Evolutionary conservation across 2,329 filamentous ascomycete genomes (phyloP).

Genomic region (Xylariaceae sp.): DNA sequence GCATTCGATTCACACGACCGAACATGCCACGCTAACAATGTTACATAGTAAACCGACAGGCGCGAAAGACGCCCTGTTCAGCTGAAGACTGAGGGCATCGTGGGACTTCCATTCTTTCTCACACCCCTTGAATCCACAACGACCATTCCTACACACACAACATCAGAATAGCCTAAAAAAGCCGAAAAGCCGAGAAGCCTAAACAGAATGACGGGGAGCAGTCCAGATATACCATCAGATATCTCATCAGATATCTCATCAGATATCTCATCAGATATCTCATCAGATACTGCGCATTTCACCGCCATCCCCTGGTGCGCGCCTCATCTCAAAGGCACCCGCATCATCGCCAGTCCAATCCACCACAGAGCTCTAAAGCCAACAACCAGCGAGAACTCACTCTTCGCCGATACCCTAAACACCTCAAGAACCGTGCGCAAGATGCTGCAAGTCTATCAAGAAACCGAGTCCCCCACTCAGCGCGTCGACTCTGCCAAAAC

Average conservation of each 20-base stretch:
- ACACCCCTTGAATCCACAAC: too few relatives aligned
- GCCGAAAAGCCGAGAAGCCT: too few relatives aligned
- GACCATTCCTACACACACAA: too few relatives aligned
- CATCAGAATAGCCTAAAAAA: too few relatives aligned
- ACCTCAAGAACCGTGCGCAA: conserved; percentile 43
- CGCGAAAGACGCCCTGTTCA: too few relatives aligned
- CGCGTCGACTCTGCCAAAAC: conserved; percentile 31
- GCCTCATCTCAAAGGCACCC: conserved; percentile 37
- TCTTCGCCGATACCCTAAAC: conserved; percentile 49
- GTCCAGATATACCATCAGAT: background rate
- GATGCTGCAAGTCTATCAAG: conserved; percentile 40
- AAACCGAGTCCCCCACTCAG: conserved; percentile 23
- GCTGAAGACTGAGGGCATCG: too few relatives aligned
- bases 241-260: conserved; percentile 14
- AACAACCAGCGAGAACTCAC: conserved; percentile 40
- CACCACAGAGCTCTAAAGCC: conserved; percentile 34
- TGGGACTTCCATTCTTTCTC: too few relatives aligned
- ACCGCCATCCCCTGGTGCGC: conserved; percentile 44
- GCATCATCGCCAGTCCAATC: conserved; percentile 16
- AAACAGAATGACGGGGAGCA: too few relatives aligned
- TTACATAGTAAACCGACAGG: too few relatives aligned
- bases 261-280: background rate
- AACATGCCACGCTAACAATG: too few relatives aligned
- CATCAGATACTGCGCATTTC: conserved; percentile 23
- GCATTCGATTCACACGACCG: too few relatives aligned